Evolutionary conservation across 1,139 yeast genomes (phyloP), one percentile per base, ranked within the genome.

Genomic region (Lodderomyces pseudojiufengensis): DNA sequence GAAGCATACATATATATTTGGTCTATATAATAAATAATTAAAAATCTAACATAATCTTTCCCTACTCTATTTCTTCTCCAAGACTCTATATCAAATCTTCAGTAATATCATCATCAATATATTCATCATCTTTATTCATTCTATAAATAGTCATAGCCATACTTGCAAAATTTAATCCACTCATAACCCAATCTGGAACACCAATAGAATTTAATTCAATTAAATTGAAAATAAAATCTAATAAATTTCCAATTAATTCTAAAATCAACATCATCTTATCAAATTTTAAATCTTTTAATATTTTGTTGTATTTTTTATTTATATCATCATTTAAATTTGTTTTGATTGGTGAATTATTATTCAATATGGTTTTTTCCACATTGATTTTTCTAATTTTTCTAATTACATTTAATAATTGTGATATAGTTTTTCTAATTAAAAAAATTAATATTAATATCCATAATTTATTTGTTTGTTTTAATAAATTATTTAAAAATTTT

Each of bases 101-200:
- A 14, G 70, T 57, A 10, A 70, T 63, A 44, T 69, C 74, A 48
- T 69, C 76, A 47, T 70, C 75, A 24, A 61, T 47, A 44, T 70
- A 70, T 51, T 70, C 76, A 42, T 70, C 75, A 45, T 70, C 76
- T 50, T 70, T 70, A 53, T 69, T 70, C 76, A 70, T 70, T 57
- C 76, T 65, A 56, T 70, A 70, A 29, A 70, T 55, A 9, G 75
- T 67, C 76, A 70, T 70, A 37, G 59, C 61, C 75, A 70, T 69
- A 45, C 73, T 66, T 24, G 73, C 61, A 35, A 65, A 55, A 44
- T 69, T 70, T 55, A 70, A 62, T 9, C 50, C 38, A 42, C 57
- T 61, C 74, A 69, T 68, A 33, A 67, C 49, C 74, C 74, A 69
- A 28, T 61, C 64, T 4, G 75, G 74, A 9, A 69, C 63, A 2